phyloP scores from a whole-genome alignment of 23 red algal species.

The Agarophyton chilense region DNA sequence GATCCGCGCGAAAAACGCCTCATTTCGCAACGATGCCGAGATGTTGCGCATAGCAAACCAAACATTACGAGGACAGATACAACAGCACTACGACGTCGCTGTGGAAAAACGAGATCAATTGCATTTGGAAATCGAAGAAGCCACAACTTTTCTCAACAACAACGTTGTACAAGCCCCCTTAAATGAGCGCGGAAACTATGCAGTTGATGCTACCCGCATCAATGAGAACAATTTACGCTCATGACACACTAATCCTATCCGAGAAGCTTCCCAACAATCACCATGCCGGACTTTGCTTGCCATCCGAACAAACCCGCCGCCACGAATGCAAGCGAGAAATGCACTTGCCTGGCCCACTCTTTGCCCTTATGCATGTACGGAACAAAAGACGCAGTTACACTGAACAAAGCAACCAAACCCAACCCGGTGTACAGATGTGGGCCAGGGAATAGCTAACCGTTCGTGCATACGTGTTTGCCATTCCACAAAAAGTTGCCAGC shows the following conservation, averaged over 20 bases:
- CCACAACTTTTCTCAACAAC: conserved; percentile 54
- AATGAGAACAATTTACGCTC: conserved; percentile 27
- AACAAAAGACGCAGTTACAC: conserved; percentile 79
- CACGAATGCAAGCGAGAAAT: conserved; percentile 83
- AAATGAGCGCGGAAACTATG: conserved; percentile 66
- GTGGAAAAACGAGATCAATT: conserved; percentile 24
- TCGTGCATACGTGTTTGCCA: conserved; percentile 95
- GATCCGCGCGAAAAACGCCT: conserved; percentile 52
- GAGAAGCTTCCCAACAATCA: conserved; percentile 93
- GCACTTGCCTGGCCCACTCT: conserved; percentile 68
- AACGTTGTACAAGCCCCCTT: conserved; percentile 71
- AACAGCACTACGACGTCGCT: conserved; percentile 16
- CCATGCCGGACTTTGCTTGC: conserved; percentile 91
- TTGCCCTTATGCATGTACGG: conserved; percentile 93
- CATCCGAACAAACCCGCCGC: conserved; percentile 79
- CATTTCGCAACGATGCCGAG: conserved; percentile 45
- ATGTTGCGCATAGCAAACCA: conserved; percentile 42
- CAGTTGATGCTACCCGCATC: conserved; percentile 36
- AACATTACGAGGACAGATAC: conserved; percentile 51
- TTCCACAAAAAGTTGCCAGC: conserved; percentile 91
- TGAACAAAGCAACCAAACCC: conserved; percentile 80
- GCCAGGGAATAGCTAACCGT: conserved; percentile 98
- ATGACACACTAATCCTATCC: conserved; percentile 31
- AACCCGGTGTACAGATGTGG: conserved; percentile 97
- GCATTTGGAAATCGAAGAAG: conserved; percentile 41